Evolutionary conservation across 768 basidiomycete genomes (phyloP).

Genomic region (Ramaria sp.): DNA sequence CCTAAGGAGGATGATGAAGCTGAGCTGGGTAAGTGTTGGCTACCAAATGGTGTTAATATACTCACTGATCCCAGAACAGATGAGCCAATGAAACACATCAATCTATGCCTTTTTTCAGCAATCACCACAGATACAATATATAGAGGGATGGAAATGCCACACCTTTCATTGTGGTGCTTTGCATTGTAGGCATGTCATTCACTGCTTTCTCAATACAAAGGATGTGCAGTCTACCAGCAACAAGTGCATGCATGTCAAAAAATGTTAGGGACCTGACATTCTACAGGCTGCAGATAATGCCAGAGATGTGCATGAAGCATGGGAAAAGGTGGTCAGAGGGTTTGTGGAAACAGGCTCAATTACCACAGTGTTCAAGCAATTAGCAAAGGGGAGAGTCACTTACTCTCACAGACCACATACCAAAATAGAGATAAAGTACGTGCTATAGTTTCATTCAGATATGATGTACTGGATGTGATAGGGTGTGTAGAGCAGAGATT

Average conservation of each 20-base stretch:
- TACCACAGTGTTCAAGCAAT: slow-evolving; percentile 18
- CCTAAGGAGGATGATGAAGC: too few relatives aligned
- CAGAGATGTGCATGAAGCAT: not conserved
- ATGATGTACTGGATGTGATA: slow-evolving; percentile 9
- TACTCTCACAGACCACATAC: slow-evolving; percentile 22
- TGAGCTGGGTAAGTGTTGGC: too few relatives aligned
- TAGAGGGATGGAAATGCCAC: too few relatives aligned
- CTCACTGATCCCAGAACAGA: too few relatives aligned
- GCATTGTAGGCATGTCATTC: too few relatives aligned
- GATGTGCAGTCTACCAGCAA: slow-evolving; percentile 23
- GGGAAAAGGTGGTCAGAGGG: not conserved
- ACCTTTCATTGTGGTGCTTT: too few relatives aligned
- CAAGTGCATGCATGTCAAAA: slow-evolving; percentile 17
- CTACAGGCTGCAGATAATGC: slow-evolving; percentile 11
- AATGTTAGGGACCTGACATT: slow-evolving; percentile 25
- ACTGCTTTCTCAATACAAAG: slow-evolving; percentile 15
- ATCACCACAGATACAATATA: too few relatives aligned
- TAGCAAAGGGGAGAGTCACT: slow-evolving; percentile 20
- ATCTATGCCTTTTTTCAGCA: too few relatives aligned
- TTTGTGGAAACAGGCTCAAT: slow-evolving; percentile 13
- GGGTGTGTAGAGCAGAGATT: slow-evolving; percentile 22
- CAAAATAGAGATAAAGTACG: slow-evolving; percentile 16
- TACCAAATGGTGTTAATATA: too few relatives aligned
- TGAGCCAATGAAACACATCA: too few relatives aligned
- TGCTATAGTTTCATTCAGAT: not conserved